Evolutionary conservation across 177 flowering plant species (phyloP).

Genomic region (Vitis hybrid): DNA sequence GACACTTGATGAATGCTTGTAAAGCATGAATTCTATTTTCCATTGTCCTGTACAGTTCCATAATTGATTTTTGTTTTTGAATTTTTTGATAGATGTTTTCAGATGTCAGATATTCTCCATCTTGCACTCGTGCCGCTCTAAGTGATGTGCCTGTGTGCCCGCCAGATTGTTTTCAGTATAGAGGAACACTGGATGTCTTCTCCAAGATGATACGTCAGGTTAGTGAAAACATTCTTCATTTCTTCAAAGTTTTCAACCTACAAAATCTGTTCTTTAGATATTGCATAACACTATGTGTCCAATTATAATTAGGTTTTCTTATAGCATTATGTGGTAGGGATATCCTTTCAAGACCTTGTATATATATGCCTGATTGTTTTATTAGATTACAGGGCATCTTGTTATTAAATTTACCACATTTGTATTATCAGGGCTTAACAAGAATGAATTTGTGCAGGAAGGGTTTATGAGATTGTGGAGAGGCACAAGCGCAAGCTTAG

Average conservation of each 20-base stretch:
- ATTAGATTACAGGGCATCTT: too few relatives aligned
- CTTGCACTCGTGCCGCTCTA: constrained; percentile 15
- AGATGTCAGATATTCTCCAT: constrained; percentile 25
- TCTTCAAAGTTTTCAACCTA: too few relatives aligned
- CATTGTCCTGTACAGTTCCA: not conserved
- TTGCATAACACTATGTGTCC: too few relatives aligned
- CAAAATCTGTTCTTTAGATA: too few relatives aligned
- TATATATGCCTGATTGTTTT: too few relatives aligned
- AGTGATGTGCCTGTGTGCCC: constrained; percentile 25
- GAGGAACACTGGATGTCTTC: constrained; percentile 50
- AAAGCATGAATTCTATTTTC: not conserved
- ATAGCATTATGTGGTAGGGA: too few relatives aligned
- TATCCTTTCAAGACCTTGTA: too few relatives aligned
- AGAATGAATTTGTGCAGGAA: constrained; percentile 57
- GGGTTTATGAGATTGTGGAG: constrained; percentile 87
- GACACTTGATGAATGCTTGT: not conserved
- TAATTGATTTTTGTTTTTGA: not conserved
- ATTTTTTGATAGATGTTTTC: constrained; percentile 27
- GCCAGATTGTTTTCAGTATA: constrained; percentile 33
- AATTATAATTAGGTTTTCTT: too few relatives aligned
- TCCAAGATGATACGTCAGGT: constrained; percentile 48
- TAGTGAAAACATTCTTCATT: constrained; percentile 11
- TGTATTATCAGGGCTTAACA: constrained; percentile 10
- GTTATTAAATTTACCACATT: not conserved
- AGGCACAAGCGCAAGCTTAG: constrained; percentile 93